Evolutionary conservation across 495 filamentous ascomycete species (phyloP).

Genomic region (Lindgomyces ingoldianus): DNA sequence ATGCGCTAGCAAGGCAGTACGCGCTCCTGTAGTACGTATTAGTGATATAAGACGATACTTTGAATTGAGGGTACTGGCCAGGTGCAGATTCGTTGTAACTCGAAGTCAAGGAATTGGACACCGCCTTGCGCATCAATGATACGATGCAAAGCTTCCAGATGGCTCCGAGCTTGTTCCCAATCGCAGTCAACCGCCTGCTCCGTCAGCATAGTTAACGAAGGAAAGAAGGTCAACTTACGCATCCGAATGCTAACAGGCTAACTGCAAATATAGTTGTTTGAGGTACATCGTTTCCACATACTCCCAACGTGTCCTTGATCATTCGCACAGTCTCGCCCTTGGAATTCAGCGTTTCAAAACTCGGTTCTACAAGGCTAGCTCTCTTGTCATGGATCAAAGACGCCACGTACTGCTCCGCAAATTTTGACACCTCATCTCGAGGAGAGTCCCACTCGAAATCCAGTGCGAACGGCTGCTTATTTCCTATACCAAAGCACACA

Average conservation of each 20-base stretch:
- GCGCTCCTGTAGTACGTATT: slow-evolving; percentile 10
- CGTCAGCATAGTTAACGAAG: background rate
- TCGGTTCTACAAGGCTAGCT: slow-evolving; percentile 14
- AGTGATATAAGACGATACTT: background rate
- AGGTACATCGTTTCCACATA: slow-evolving; percentile 22
- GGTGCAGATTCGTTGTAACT: slow-evolving; percentile 22
- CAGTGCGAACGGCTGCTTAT: slow-evolving; percentile 18
- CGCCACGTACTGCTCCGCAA: slow-evolving; percentile 16
- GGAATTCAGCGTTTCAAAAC: slow-evolving; percentile 28
- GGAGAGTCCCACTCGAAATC: slow-evolving; percentile 22
- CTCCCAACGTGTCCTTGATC: slow-evolving; percentile 23
- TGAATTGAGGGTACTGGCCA: slow-evolving; percentile 13
- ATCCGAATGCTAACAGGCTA: slow-evolving; percentile 26
- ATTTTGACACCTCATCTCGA: slow-evolving; percentile 9
- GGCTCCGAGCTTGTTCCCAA: slow-evolving; percentile 26
- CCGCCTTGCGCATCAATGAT: slow-evolving; percentile 24
- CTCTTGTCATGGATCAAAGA: slow-evolving; percentile 24
- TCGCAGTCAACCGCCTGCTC: slow-evolving; percentile 23
- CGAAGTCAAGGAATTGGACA: slow-evolving; percentile 25
- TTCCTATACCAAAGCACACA: background rate
- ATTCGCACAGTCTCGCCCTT: slow-evolving; percentile 31
- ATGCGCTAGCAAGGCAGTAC: slow-evolving; percentile 13
- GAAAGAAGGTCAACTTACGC: slow-evolving; percentile 14
- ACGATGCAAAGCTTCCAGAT: slow-evolving; percentile 30
- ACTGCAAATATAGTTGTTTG: slow-evolving; percentile 27